These are phyloP conservation scores for Entrophospora sp. DNA, from an alignment of 192 early-diverging fungal genomes.

Conservation along the genomic window DNA sequence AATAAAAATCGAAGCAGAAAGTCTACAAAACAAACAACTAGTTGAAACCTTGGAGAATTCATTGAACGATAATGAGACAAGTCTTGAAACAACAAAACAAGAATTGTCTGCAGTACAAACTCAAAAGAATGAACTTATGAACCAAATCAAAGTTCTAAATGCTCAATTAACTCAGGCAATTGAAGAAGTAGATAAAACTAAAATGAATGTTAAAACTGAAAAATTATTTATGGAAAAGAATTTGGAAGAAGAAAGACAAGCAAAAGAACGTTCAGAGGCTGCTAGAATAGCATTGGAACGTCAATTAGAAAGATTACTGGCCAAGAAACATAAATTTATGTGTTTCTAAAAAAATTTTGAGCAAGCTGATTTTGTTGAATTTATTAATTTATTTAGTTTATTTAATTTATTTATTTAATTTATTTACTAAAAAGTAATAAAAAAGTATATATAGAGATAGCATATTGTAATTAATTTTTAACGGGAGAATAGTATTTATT, in stretches of 20 bases:
- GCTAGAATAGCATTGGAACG: constrained; percentile 37
- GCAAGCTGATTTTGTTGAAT: too few species aligned
- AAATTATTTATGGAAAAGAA: constrained; percentile 27
- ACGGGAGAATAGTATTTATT: too few species aligned
- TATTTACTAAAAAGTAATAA: too few species aligned
- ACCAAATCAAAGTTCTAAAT: constrained; percentile 32
- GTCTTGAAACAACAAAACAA: constrained; percentile 27
- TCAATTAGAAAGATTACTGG: constrained; percentile 47
- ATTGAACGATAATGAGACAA: constrained; percentile 35
- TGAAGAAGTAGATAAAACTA: constrained; percentile 21
- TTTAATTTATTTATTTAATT: too few species aligned
- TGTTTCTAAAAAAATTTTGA: constrained; percentile 38
- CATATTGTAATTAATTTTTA: too few species aligned
- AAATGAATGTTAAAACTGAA: constrained; percentile 25
- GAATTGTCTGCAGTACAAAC: constrained; percentile 26
- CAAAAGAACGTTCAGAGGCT: constrained; percentile 45
- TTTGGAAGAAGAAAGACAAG: constrained; percentile 33
- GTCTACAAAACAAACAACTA: constrained; percentile 25
- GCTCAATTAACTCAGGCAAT: constrained; percentile 29
- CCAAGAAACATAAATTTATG: constrained; percentile 46
- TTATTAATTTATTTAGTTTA: too few species aligned
- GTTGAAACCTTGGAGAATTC: constrained; percentile 32
- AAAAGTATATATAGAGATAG: too few species aligned
- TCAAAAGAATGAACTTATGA: constrained; percentile 27
- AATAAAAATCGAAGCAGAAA: constrained; percentile 28